phyloP scores from a whole-genome alignment of 2,329 filamentous ascomycete species.

The Aspergillaceae sp. region DNA sequence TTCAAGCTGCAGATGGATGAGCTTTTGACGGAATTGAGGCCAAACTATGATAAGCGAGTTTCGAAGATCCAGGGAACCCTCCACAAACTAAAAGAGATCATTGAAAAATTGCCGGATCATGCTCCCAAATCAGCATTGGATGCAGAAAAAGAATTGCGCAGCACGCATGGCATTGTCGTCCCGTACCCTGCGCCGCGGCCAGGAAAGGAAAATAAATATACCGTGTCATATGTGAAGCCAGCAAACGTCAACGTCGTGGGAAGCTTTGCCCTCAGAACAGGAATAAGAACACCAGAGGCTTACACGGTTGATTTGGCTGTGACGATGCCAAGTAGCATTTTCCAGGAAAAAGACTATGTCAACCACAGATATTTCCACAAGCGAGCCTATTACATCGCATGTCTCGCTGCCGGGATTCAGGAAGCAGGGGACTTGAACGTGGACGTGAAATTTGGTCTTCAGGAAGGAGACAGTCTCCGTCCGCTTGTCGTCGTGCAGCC shows the following conservation, averaged over 20 bases:
- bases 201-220: constrained; percentile 67
- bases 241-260: constrained; percentile 77
- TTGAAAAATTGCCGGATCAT: constrained; percentile 49
- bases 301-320: constrained; percentile 73
- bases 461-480: constrained; percentile 67
- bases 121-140: constrained; percentile 50
- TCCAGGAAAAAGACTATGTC: constrained; percentile 91
- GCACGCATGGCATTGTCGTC: constrained; percentile 58
- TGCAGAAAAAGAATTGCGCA: constrained; percentile 59
- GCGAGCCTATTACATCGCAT: constrained; percentile 81
- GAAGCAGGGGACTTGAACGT: constrained; percentile 47
- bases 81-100: constrained; percentile 46
- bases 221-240: constrained; percentile 68
- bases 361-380: constrained; percentile 94
- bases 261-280: constrained; percentile 71
- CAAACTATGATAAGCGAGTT: constrained; percentile 50
- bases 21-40: constrained; percentile 49
- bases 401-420: constrained; percentile 63
- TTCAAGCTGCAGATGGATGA: constrained; percentile 62
- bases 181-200: constrained; percentile 81
- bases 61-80: constrained; percentile 46
- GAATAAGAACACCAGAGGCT: constrained; percentile 49
- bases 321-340: constrained; percentile 68
- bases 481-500: constrained; percentile 52
- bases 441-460: constrained; percentile 53